Evolutionary conservation across 768 basidiomycete species (phyloP), one percentile per base, ranked within the genome.

Genomic region (Trametes gibbosa): DNA sequence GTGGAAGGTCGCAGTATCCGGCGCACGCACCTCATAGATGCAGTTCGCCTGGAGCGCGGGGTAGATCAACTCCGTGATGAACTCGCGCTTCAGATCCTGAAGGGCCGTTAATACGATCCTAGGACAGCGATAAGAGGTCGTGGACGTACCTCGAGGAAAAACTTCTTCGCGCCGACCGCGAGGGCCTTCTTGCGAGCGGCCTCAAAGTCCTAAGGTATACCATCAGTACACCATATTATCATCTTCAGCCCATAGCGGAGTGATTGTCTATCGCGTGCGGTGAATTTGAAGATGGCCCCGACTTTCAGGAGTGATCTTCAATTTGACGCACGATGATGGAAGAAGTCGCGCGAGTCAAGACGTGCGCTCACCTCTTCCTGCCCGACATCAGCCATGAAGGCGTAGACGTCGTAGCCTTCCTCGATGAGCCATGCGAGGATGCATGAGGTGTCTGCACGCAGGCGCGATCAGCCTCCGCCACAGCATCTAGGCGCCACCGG

Each of bases 351-450:
- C 29, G 29, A 32, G 29, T 32, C 29, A 32, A 32, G 10, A 32
- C 5, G 4, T 32, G 10, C 10, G 29, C 75, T 29, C 52, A 86
- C 91, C 80, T 94, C 92, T 74, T 94, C 92, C 67, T 94, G 92
- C 13, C 92, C 93, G 56, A 96, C 89, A 76, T 95, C 92, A 13
- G 93, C 92, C 91, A 96, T 95, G 83, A 95, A 98, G 23, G 95
- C 93, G 66, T 89, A 85, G 63, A 98, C 96, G 70, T 98, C 92
- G 76, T 98, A 99, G 58, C 93, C 95, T 73, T 98, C 82, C 73
- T 99, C 97, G 74, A 98, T 94, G 75, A 99, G 81, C 96, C 96
- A 99, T 52, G 93, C 93, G 67, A 98, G 88, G 77, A 99, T 99
- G 77, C 96, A 98, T 37, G 96, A 98, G 21, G 97, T 99, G 76